A percentile compares a stretch with the other conserved stretches of the same genome.
Evolutionary conservation across 2,329 filamentous ascomycete genomes (phyloP).

Genomic region (Macroventuria anomochaeta): DNA sequence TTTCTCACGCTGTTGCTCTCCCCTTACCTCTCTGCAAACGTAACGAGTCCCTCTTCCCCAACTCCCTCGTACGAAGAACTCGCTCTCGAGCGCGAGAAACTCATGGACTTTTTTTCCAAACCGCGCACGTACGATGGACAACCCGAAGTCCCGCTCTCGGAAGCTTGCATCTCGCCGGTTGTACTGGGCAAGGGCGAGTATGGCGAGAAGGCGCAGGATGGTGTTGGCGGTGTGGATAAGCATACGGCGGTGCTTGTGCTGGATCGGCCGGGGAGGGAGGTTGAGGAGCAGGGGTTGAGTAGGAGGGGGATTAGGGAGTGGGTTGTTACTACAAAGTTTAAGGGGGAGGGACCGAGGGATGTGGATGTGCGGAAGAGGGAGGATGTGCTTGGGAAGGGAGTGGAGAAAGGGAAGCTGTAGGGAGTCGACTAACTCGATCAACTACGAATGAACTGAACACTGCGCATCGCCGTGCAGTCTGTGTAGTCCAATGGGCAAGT

Average conservation of each 20-base stretch:
- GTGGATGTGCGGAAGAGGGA: conserved; percentile 57
- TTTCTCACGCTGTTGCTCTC: conserved; percentile 70
- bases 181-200: conserved; percentile 50
- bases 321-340: conserved; percentile 64
- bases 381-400: conserved; percentile 52
- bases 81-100: conserved; percentile 41
- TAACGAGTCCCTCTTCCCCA: conserved; percentile 31
- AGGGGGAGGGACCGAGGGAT: conserved; percentile 62
- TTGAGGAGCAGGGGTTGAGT: conserved; percentile 56
- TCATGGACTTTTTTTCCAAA: conserved; percentile 61
- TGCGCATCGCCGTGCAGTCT: too few species aligned
- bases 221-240: conserved; percentile 50
- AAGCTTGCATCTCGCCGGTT: conserved; percentile 52
- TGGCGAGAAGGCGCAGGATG: conserved; percentile 39
- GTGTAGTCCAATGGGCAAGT: too few species aligned
- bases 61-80: conserved; percentile 48
- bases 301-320: conserved; percentile 61
- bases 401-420: conserved; percentile 26
- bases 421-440: not conserved
- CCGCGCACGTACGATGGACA: conserved; percentile 48
- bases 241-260: conserved; percentile 60
- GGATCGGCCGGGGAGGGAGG: conserved; percentile 62
- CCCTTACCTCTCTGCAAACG: conserved; percentile 56
- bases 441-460: not conserved
- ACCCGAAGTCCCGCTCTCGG: conserved; percentile 50